A percentile compares a stretch with the other conserved stretches of the same genome.
Conservation (phyloP, 306 rosid species). For the Cicer bijugum region DNA sequence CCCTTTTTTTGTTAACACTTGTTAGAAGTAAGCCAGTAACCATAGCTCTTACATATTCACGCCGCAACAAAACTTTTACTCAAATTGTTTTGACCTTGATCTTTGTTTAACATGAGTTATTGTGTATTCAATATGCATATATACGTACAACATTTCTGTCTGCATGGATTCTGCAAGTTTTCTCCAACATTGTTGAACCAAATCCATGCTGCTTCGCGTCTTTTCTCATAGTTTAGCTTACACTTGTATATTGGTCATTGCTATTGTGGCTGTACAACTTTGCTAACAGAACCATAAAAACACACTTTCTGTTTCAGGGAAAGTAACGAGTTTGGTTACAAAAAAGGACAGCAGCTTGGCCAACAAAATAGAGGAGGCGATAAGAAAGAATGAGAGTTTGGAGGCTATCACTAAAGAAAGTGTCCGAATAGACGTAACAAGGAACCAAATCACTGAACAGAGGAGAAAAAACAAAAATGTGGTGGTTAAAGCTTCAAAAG, state of each 20-base stretch:
- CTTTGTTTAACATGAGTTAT: constrained; percentile 25
- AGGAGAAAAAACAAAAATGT: constrained; percentile 55
- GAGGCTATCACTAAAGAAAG: constrained; percentile 75
- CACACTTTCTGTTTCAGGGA: constrained; percentile 60
- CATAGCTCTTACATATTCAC: constrained; percentile 1
- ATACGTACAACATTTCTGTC: constrained; percentile 4
- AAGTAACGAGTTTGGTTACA: constrained; percentile 89
- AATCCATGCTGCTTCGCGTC: constrained; percentile 7
- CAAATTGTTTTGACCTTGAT: constrained; percentile 17
- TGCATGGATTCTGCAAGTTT: constrained; percentile 9
- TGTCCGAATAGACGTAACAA: constrained; percentile 66
- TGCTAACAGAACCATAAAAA: constrained; percentile 25
- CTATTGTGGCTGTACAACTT: neutral
- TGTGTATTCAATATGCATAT: neutral
- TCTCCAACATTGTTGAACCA: constrained; percentile 13
- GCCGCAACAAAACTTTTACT: constrained; percentile 3
- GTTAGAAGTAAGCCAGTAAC: neutral
- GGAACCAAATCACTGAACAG: constrained; percentile 65
- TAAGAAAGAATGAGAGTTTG: constrained; percentile 87
- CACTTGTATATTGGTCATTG: constrained; percentile 24
- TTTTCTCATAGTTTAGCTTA: constrained; percentile 18
- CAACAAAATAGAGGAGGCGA: constrained; percentile 83
- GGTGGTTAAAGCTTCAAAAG: constrained; percentile 54
- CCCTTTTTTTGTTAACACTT: neutral
- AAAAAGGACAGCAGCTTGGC: constrained; percentile 70